A percentile compares a stretch with the other conserved stretches of the same genome.
Conservation (phyloP, 495 filamentous ascomycete genomes). For the Talaromyces proteolyticus region DNA sequence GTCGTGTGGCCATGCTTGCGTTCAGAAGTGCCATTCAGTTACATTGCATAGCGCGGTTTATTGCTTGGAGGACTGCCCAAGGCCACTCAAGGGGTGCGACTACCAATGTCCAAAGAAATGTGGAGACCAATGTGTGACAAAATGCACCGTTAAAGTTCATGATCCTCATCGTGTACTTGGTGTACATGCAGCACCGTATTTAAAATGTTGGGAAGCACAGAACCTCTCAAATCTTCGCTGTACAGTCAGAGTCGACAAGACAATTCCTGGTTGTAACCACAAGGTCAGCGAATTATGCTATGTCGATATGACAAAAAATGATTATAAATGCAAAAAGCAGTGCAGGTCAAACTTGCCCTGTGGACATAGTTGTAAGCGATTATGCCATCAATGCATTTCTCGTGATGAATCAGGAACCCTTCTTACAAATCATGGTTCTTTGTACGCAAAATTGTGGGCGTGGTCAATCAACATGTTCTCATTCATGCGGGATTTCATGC, state of each 20-base stretch:
- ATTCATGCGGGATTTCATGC: constrained; percentile 48
- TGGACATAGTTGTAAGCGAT: constrained; percentile 53
- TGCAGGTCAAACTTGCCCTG: constrained; percentile 48
- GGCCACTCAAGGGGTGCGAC: constrained; percentile 48
- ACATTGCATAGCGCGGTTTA: constrained; percentile 54
- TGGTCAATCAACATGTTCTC: constrained; percentile 49
- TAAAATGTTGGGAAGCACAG: constrained; percentile 50
- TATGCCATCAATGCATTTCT: constrained; percentile 43
- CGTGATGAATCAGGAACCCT: constrained; percentile 12
- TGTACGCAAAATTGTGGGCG: constrained; percentile 52
- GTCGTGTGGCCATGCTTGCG: constrained; percentile 67
- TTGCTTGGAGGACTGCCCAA: constrained; percentile 57
- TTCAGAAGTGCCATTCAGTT: constrained; percentile 63
- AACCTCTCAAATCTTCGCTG: constrained; percentile 30
- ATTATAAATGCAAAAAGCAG: constrained; percentile 36
- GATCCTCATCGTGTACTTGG: constrained; percentile 40
- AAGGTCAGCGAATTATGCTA: constrained; percentile 42
- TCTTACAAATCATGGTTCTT: constrained; percentile 33
- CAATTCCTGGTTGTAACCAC: constrained; percentile 51
- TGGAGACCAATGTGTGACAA: constrained; percentile 48
- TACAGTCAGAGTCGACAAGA: constrained; percentile 28
- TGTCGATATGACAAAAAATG: constrained; percentile 23
- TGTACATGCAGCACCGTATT: constrained; percentile 42
- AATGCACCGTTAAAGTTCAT: constrained; percentile 36
- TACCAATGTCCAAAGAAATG: constrained; percentile 59